Base-by-base conservation (phyloP, 176 grass and related monocot species). In the Carex scoparia region DNA sequence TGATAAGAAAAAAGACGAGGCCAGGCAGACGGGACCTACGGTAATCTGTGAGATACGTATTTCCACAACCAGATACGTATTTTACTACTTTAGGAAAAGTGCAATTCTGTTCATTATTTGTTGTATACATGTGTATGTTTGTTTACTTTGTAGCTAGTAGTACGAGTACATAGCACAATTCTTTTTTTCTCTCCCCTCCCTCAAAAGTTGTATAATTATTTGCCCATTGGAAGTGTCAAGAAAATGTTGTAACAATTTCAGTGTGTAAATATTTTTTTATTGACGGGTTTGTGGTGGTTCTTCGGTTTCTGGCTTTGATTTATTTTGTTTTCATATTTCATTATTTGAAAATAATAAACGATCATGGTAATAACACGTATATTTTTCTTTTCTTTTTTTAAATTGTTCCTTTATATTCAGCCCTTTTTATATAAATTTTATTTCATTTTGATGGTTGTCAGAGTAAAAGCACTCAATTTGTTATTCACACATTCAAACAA, bases 91-190 rank as follows among this genome's bases (percentile, higher is more conserved):
- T 86, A 94, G 67, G 69, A 86, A 75, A 78, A 84, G 86, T 88
- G 90, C 57, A 61, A 87, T 92, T 87, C 81, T 88, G 74, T 92
- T 94, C 37, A 86, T 92, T 90, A 85, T 19, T 86, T 84, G 75
- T 90, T 90, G 61, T 87, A 68, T 73, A 83, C 86, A 55, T 86
- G 48, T 68, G 53, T 51, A 65, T 14, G 1, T 81, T 85, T 76
- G 1, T 81, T 85, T 76, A 71, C 65, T 85, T 32, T 58, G 54
- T 60, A 49, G 32, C 77, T 88, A 67, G 79, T 79, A 69, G 40
- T 35, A 80, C 13, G 54, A 63, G 71, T 82, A 33, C 46, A 83
- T 72, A 66, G 84, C 58, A n/a, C 31, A 42, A 56, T 87, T 82
- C 81, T 80, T 72, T 44, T 73, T 70, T 83, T 84, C 68, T 15